Percentiles rank a stretch among this genome's conserved stretches.
phyloP scores from a whole-genome alignment of 129 eudicot species.

The Helichrysum umbraculigerum region DNA sequence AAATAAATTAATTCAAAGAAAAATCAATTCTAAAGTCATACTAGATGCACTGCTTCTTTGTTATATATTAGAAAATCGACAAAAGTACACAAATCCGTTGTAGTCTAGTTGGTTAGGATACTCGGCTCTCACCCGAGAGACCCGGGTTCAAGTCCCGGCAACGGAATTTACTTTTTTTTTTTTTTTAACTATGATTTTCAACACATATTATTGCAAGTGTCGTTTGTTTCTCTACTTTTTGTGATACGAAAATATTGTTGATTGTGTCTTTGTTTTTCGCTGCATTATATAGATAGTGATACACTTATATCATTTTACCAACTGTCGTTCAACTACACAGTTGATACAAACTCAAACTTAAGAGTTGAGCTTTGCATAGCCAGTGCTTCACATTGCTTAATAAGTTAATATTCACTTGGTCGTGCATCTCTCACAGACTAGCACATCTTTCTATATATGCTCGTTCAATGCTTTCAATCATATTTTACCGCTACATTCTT shows the following conservation, averaged over 20 bases:
- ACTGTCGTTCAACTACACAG: not conserved
- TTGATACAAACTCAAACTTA: not conserved
- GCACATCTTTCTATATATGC: too few relatives aligned
- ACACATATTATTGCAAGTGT: not conserved
- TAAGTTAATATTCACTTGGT: too few relatives aligned
- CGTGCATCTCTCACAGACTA: too few relatives aligned
- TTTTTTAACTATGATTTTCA: not conserved
- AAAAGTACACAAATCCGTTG: constrained; percentile 49
- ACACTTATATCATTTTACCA: too few relatives aligned
- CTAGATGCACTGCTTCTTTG: not conserved
- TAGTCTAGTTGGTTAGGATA: constrained; percentile 99
- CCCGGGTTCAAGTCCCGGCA: constrained; percentile 99
- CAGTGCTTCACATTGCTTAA: not conserved
- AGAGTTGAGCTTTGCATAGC: too few relatives aligned
- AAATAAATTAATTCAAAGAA: too few relatives aligned
- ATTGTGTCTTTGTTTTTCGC: too few relatives aligned
- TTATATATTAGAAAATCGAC: too few relatives aligned
- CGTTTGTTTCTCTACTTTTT: not conserved
- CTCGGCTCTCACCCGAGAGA: constrained; percentile 99
- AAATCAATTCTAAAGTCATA: not conserved
- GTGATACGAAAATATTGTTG: not conserved
- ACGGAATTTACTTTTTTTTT: constrained; percentile 50
- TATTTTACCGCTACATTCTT: too few relatives aligned
- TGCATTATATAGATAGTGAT: too few relatives aligned
- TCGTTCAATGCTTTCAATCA: not conserved